Base-by-base conservation (phyloP, 352 stramenopile genomes). In the Pythium utonaiense region DNA sequence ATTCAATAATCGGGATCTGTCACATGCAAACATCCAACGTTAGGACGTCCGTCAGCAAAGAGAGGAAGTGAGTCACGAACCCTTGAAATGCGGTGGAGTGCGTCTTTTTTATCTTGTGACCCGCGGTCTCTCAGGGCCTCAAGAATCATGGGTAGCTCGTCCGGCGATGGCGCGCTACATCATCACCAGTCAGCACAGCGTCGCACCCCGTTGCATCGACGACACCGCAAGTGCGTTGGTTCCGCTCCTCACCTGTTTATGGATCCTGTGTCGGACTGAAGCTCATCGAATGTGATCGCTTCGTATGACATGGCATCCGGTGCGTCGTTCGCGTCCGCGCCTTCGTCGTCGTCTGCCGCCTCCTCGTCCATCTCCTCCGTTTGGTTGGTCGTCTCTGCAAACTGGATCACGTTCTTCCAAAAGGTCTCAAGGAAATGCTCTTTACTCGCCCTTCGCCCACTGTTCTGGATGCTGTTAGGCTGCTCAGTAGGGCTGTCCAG, bases 1-100 rank as follows among this genome's bases (percentile, higher is more conserved):
- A 58, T 45, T 90, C 78, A 13, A 84, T 19, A 10, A 71, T 57
- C 9, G 77, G 72, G 8, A 90, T 75, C 78, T 90, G 31, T 0
- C 19, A 28, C 47, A 28, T n/a, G n/a, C n/a, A n/a, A n/a, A n/a
- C n/a, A n/a, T n/a, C n/a, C n/a, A n/a, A n/a, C n/a, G n/a, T n/a
- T n/a, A n/a, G n/a, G n/a, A n/a, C n/a, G n/a, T n/a, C n/a, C n/a
- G n/a, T n/a, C n/a, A n/a, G n/a, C n/a, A n/a, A n/a, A n/a, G n/a
- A n/a, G n/a, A n/a, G n/a, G n/a, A n/a, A n/a, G n/a, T n/a, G n/a
- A n/a, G n/a, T 16, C 41, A 14, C 25, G 2, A 62, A 82, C 73
- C 67, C 79, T 66, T 27, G 67, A 56, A 17, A 86, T 40, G 38
- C 74, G 62, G 8, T 74, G 50, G 28, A 86, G 55, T 6, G 65